Base-by-base conservation (phyloP, 2,329 filamentous ascomycete genomes). In the Pseudogymnoascus sp. region DNA sequence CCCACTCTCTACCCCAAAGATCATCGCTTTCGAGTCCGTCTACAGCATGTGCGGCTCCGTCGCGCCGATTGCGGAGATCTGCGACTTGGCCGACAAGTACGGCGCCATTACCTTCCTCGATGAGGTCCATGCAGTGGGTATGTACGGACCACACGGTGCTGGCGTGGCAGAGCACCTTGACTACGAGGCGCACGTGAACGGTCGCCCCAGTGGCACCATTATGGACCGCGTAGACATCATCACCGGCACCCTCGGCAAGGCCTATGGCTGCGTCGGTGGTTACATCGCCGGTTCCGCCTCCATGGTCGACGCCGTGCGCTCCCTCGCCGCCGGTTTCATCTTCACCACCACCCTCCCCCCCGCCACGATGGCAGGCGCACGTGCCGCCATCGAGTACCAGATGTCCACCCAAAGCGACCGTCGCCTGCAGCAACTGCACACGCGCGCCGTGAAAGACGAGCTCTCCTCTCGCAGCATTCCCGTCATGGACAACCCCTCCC, bases 31-130 rank as follows among this genome's bases (percentile, higher is more conserved):
- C 68, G 95, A 99, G 78, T 96, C 92, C 31, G 95, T 99, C 3
- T 99, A 99, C 79, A 96, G 92, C 80, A 99, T 99, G 95, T 99
- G 95, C 74, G 95, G 95, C 67, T 96, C 92, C 15, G 91, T 99
- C 74, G 95, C 92, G 0, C 95, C 95, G 0, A 99, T 99, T 70
- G 91, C 93, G 78, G 88, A 88, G 73, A 97, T 99, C 67, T 97
- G 93, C 75, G 92, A 99, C 74, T 80, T 99, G 62, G 93, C 95
- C 9, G 93, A 97, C 67, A 97, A 96, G 80, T 99, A 99, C 75
- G 95, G 95, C 65, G 95, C 95, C 40, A 87, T 99, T 68, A 99
- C 95, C 71, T 99, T 99, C 76, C 82, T 97, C 74, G 95, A 99
- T 74, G 95, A 99, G 85, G 95, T 99, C 66, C 95, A 99, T 78